These are phyloP conservation scores for Phytophthora crassamura DNA, from an alignment of 352 stramenopile species.

Conservation along the genomic window DNA sequence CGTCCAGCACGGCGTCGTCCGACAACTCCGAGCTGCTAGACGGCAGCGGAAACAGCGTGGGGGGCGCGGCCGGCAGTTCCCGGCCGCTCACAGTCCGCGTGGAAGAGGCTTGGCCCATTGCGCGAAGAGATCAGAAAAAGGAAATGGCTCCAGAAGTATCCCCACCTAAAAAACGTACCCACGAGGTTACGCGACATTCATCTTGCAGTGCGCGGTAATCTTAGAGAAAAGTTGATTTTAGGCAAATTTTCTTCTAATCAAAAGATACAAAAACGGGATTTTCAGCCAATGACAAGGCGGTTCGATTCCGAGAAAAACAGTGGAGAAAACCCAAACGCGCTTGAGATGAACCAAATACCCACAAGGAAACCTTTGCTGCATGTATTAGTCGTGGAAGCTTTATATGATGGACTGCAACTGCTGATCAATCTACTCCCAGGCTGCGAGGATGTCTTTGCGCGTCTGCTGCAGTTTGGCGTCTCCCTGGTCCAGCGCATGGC, in stretches of 20 bases:
- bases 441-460: conserved; percentile 35
- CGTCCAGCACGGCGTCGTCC: conserved; percentile 28
- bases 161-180: too few relatives aligned
- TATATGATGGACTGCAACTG: not conserved
- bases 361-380: too few relatives aligned
- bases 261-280: too few relatives aligned
- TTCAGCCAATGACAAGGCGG: too few relatives aligned
- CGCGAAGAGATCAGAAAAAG: conserved; percentile 12
- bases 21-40: conserved; percentile 29
- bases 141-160: too few relatives aligned
- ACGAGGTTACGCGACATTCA: too few relatives aligned
- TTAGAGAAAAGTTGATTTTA: too few relatives aligned
- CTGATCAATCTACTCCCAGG: conserved; percentile 22
- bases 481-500: conserved; percentile 27
- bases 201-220: too few relatives aligned
- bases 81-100: not conserved
- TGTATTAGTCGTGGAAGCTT: not conserved
- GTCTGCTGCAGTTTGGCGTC: conserved; percentile 16
- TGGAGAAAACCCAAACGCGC: too few relatives aligned
- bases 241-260: too few relatives aligned
- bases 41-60: conserved; percentile 25
- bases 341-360: too few relatives aligned
- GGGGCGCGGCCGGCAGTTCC: not conserved
- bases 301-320: too few relatives aligned
- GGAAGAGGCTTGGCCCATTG: conserved; percentile 41